Evolutionary conservation across 2,329 filamentous ascomycete genomes (phyloP).

Genomic region (Exophiala aquamarina): DNA sequence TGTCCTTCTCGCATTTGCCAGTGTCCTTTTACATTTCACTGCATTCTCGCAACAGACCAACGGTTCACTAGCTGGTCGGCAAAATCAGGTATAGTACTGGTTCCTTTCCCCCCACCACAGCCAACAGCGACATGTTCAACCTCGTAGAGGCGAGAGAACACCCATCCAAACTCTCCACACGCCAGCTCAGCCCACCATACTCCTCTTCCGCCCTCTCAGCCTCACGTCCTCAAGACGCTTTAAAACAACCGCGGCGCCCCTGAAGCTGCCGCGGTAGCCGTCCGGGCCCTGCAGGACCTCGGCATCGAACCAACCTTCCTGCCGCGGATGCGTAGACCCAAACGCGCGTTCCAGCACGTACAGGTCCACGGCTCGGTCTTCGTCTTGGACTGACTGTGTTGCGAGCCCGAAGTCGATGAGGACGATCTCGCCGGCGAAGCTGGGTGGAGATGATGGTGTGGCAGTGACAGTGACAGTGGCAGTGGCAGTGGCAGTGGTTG

Average conservation of each 20-base stretch:
- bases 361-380: conserved; percentile 92
- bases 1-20: too few relatives aligned
- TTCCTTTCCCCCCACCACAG: too few relatives aligned
- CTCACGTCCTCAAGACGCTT: conserved; percentile 87
- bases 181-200: conserved; percentile 76
- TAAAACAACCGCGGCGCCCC: conserved; percentile 71
- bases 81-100: too few relatives aligned
- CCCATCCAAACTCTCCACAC: too few relatives aligned
- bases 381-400: conserved; percentile 75
- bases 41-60: too few relatives aligned
- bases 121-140: too few relatives aligned
- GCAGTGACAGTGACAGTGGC: background rate
- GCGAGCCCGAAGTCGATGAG: conserved; percentile 95
- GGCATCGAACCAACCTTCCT: conserved; percentile 68
- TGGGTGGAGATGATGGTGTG: conserved; percentile 18
- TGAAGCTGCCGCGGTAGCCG: conserved; percentile 72
- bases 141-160: too few relatives aligned
- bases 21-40: too few relatives aligned
- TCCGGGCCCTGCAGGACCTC: conserved; percentile 60
- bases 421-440: conserved; percentile 70
- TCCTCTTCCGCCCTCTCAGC: conserved; percentile 91
- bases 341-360: conserved; percentile 96
- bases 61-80: too few relatives aligned
- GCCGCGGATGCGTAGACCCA: conserved; percentile 86
- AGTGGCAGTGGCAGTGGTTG: background rate